These are phyloP conservation scores for Mollisia scopiformis DNA, from an alignment of 2,329 filamentous ascomycete genomes.

Conservation along the genomic window DNA sequence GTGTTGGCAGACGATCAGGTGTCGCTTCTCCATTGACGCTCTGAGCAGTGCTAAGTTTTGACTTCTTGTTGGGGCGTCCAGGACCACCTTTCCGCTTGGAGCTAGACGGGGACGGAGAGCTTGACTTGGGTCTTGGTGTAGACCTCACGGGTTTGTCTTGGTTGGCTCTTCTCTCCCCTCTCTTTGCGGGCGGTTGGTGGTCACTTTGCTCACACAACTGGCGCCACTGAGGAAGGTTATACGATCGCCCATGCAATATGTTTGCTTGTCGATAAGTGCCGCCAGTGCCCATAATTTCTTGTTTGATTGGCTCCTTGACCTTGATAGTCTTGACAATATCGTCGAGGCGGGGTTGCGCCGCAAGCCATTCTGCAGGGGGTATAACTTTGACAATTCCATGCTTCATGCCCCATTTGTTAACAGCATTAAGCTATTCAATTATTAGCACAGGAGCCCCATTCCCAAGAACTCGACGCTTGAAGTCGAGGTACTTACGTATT, in stretches of 20 bases:
- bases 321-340: slow-evolving; percentile 88
- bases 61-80: slow-evolving; percentile 29
- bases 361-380: slow-evolving; percentile 90
- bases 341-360: slow-evolving; percentile 75
- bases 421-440: slow-evolving; percentile 65
- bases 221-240: slow-evolving; percentile 97
- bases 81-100: slow-evolving; percentile 25
- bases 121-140: slow-evolving; percentile 18
- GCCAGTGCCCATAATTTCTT: slow-evolving; percentile 95
- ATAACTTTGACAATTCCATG: slow-evolving; percentile 97
- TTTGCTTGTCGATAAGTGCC: slow-evolving; percentile 97
- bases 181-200: slow-evolving; percentile 89
- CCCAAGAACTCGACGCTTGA: not conserved
- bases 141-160: slow-evolving; percentile 32
- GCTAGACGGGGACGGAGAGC: slow-evolving; percentile 24
- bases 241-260: slow-evolving; percentile 92
- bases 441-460: slow-evolving; percentile 19
- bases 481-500: slow-evolving; percentile 67
- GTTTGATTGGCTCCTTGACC: slow-evolving; percentile 96
- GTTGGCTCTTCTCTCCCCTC: slow-evolving; percentile 74
- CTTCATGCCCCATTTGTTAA: slow-evolving; percentile 95
- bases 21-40: slow-evolving; percentile 34
- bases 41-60: slow-evolving; percentile 21
- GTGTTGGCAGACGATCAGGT: slow-evolving; percentile 51
- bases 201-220: slow-evolving; percentile 91